These are phyloP conservation scores for Xerocomus nothofagi DNA, from an alignment of 1,284 basidiomycete genomes.

Conservation along the genomic window DNA sequence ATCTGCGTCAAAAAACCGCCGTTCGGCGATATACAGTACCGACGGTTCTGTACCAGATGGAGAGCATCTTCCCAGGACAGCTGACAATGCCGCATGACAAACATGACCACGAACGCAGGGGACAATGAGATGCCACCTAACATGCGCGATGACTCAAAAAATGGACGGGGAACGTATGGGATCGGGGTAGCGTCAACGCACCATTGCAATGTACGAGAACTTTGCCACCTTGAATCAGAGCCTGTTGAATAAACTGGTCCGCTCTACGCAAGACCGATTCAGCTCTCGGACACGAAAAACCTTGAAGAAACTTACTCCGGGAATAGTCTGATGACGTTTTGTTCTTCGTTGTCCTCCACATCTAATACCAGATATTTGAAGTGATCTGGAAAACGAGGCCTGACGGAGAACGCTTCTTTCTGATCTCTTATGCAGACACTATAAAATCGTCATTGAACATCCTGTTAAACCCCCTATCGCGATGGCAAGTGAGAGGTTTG, in stretches of 20 bases:
- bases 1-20: conserved; percentile 86
- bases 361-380: conserved; percentile 84
- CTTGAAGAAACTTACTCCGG: conserved; percentile 53
- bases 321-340: conserved; percentile 85
- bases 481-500: background rate
- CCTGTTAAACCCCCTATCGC: background rate
- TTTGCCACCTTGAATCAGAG: conserved; percentile 65
- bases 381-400: conserved; percentile 78
- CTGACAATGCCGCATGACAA: conserved; percentile 82
- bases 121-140: conserved; percentile 85
- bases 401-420: conserved; percentile 85
- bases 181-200: conserved; percentile 34
- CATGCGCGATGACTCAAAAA: background rate
- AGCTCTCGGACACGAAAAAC: background rate
- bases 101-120: conserved; percentile 89
- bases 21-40: conserved; percentile 89
- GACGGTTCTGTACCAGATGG: conserved; percentile 82
- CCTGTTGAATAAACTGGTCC: conserved; percentile 76
- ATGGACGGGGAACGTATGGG: background rate
- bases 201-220: conserved; percentile 93
- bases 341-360: conserved; percentile 88
- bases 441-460: conserved; percentile 1
- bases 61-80: conserved; percentile 84
- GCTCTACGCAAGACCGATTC: conserved; percentile 48
- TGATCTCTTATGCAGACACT: conserved; percentile 87